Conservation (phyloP, 352 stramenopile genomes). For the Phytophthora sp. region DNA sequence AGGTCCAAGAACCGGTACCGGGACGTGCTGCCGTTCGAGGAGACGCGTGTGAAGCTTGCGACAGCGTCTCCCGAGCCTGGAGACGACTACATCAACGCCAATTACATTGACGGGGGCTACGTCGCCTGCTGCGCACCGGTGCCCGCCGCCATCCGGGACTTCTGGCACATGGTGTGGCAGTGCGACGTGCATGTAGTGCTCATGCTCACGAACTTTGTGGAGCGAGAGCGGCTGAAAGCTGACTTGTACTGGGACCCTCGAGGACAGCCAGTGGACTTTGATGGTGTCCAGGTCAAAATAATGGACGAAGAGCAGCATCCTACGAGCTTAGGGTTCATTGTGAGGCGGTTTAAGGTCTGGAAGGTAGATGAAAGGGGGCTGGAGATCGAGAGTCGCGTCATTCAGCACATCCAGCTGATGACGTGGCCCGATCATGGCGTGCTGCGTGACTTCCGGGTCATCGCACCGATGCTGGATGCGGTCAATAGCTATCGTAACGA, state of each 20-base stretch:
- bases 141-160: conserved; percentile 67
- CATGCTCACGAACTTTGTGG: conserved; percentile 90
- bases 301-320: conserved; percentile 46
- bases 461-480: conserved; percentile 75
- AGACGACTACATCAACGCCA: conserved; percentile 82
- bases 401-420: conserved; percentile 81
- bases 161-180: conserved; percentile 88
- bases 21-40: conserved; percentile 79
- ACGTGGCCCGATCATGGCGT: conserved; percentile 85
- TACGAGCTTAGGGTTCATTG: conserved; percentile 45
- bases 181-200: conserved; percentile 81
- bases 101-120: conserved; percentile 66
- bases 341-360: conserved; percentile 63
- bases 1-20: conserved; percentile 80
- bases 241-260: conserved; percentile 75
- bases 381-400: conserved; percentile 38
- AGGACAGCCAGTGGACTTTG: conserved; percentile 56
- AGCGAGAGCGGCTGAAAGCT: conserved; percentile 71
- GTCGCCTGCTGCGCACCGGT: conserved; percentile 82
- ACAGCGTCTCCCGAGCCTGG: neutral
- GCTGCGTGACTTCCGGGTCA: conserved; percentile 69
- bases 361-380: conserved; percentile 25
- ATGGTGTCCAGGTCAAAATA: conserved; percentile 57
- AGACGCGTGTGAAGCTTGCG: conserved; percentile 66
- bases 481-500: conserved; percentile 57